These are phyloP conservation scores for Aspergillus sp. DNA, from an alignment of 2,329 filamentous ascomycete genomes.

Conservation along the genomic window DNA sequence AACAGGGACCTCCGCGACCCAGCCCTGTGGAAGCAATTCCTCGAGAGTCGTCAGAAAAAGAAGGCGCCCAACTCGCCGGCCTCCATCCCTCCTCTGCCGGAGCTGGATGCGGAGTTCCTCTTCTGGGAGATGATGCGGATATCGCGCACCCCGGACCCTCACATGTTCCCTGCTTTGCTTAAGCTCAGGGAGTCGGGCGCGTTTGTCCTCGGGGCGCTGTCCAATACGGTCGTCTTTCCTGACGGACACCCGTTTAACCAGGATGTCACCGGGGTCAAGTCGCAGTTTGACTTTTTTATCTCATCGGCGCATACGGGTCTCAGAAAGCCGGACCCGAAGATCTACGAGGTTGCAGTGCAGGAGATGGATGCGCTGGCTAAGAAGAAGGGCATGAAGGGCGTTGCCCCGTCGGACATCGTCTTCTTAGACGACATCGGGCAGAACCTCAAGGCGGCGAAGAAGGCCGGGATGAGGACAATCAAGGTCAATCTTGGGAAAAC, in stretches of 20 bases:
- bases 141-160: conserved; percentile 64
- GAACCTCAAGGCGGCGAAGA: conserved; percentile 73
- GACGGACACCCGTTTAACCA: conserved; percentile 58
- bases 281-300: conserved; percentile 77
- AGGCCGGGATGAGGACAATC: conserved; percentile 67
- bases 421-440: conserved; percentile 94
- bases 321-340: conserved; percentile 73
- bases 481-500: conserved; percentile 73
- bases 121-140: conserved; percentile 87
- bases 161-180: conserved; percentile 76
- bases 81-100: conserved; percentile 53
- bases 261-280: conserved; percentile 50
- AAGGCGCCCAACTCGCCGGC: conserved; percentile 10
- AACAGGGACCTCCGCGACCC: conserved; percentile 60
- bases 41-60: conserved; percentile 25
- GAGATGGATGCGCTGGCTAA: conserved; percentile 56
- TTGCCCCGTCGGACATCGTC: conserved; percentile 60
- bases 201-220: conserved; percentile 71
- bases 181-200: conserved; percentile 54
- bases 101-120: conserved; percentile 65
- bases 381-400: conserved; percentile 44
- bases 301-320: conserved; percentile 78
- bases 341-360: conserved; percentile 66
- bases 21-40: conserved; percentile 58
- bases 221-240: conserved; percentile 85